A percentile compares a stretch with the other conserved stretches of the same genome.
Evolutionary conservation across 306 rosid genomes (phyloP).

Genomic region (Albizia julibrissin): DNA sequence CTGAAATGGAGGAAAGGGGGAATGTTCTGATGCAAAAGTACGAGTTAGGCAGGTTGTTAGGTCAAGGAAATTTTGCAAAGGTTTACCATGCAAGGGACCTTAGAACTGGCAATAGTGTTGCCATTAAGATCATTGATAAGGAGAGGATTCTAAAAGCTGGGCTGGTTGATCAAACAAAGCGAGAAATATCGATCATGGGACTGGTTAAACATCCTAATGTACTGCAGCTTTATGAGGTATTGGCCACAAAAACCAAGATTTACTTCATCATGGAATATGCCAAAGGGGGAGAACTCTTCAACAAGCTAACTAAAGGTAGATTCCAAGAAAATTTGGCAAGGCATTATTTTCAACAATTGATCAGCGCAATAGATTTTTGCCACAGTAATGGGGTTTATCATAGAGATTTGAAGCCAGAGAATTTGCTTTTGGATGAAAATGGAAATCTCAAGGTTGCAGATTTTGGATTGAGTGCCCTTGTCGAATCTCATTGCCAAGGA

Average conservation of each 20-base stretch:
- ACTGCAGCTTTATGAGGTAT: slow-evolving; percentile 44
- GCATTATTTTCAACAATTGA: slow-evolving; percentile 51
- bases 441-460: slow-evolving; percentile 48
- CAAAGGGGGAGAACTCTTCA: slow-evolving; percentile 54
- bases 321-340: slow-evolving; percentile 34
- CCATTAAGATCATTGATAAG: slow-evolving; percentile 50
- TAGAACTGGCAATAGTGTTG: slow-evolving; percentile 42
- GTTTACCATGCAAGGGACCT: slow-evolving; percentile 53
- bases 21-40: slow-evolving; percentile 44
- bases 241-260: slow-evolving; percentile 53
- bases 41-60: slow-evolving; percentile 43
- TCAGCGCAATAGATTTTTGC: slow-evolving; percentile 44
- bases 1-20: slow-evolving; percentile 41
- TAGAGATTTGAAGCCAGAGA: slow-evolving; percentile 56
- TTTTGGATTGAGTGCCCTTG: slow-evolving; percentile 47
- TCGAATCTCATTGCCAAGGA: slow-evolving; percentile 32
- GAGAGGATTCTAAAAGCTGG: slow-evolving; percentile 37
- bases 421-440: slow-evolving; percentile 51
- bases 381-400: slow-evolving; percentile 53
- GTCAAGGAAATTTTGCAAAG: slow-evolving; percentile 52
- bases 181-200: slow-evolving; percentile 42
- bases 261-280: slow-evolving; percentile 54
- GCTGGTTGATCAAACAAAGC: slow-evolving; percentile 39
- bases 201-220: slow-evolving; percentile 47
- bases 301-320: slow-evolving; percentile 37